Base-by-base conservation (phyloP, 352 stramenopile genomes). In the Phytophthora sp. region DNA sequence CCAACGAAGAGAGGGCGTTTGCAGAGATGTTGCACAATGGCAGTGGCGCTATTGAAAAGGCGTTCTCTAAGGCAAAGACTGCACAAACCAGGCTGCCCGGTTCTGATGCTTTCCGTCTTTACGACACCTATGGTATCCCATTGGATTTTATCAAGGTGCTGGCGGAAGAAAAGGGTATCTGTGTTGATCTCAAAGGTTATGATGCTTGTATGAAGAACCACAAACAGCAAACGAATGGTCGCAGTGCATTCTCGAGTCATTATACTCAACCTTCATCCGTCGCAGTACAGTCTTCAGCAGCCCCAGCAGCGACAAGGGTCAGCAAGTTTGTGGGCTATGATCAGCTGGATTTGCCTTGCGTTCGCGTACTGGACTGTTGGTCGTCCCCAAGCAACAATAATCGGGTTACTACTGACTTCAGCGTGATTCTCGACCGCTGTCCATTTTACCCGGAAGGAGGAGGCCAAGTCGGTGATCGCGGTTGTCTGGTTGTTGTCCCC, bases 381-480 rank as follows among this genome's bases (percentile, higher is more conserved):
- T 36, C 24, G 15, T 45, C 57, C 9, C 21, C 52, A n/a, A 60
- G 23, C 42, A 54, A 49, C 15, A 64, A 50, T 9, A 51, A 57
- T 16, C 62, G 33, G 4, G 29, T 9, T 49, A 41, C 57, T 26
- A 41, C 51, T 13, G 45, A 26, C 11, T 79, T 89, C 31, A 77
- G 57, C 52, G 44, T 90, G 2, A 63, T 82, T 52, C 63, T 93
- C 15, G 77, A 88, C 39, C 71, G 65, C 11, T 93, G 76, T 36
- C 86, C 85, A 50, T 94, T 93, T 61, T 94, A 91, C 58, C 72
- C 85, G 18, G 83, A 94, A 71, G 77, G 83, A 26, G 86, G 86
- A 53, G 86, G 86, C 3, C 85, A 94, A 69, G 78, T 92, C n/a
- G 83, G 82, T 16, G 86, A 94, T 67, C 72, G 74, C 27, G 85